Evolutionary conservation across 139 green algal genomes (phyloP).

Genomic region (Edaphochlamys debaryana): DNA sequence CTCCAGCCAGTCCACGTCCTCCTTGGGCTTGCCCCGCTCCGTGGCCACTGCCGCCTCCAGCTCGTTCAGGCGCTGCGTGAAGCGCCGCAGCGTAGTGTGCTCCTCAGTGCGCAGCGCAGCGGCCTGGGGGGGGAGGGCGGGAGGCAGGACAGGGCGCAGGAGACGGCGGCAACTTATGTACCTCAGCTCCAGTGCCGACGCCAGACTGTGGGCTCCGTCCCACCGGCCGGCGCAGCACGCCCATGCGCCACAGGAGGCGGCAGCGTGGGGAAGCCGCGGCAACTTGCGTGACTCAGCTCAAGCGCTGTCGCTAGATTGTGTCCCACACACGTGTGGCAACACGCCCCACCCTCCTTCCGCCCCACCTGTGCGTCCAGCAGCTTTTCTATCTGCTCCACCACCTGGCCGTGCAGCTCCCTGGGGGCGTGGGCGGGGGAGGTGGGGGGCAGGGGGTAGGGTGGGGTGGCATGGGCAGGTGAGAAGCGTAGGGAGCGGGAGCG

Average conservation of each 20-base stretch:
- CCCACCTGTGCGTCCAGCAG: constrained; percentile 28
- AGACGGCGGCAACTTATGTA: no score
- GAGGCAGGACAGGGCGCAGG: no score
- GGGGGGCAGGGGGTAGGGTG: neutral
- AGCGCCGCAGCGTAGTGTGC: constrained; percentile 31
- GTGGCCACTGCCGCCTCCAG: constrained; percentile 44
- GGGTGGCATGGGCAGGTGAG: neutral
- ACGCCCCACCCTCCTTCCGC: no score
- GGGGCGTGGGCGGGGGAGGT: neutral
- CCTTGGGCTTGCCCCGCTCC: constrained; percentile 2
- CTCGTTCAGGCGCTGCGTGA: constrained; percentile 44
- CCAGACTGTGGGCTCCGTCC: no score
- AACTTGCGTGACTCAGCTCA: no score
- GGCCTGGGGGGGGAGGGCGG: constrained; percentile 14
- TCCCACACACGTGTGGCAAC: no score
- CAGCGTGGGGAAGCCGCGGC: no score
- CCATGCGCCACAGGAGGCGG: no score
- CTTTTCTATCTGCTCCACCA: constrained; percentile 44
- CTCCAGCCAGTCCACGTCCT: constrained; percentile 26
- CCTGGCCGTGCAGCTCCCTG: constrained; percentile 47
- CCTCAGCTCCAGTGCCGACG: no score
- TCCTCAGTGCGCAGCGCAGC: constrained; percentile 46
- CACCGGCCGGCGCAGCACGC: no score
- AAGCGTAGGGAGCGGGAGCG: neutral
- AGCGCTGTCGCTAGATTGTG: no score